These are phyloP conservation scores for Fusarium algeriense DNA, from an alignment of 2,329 filamentous ascomycete species.

Conservation along the genomic window DNA sequence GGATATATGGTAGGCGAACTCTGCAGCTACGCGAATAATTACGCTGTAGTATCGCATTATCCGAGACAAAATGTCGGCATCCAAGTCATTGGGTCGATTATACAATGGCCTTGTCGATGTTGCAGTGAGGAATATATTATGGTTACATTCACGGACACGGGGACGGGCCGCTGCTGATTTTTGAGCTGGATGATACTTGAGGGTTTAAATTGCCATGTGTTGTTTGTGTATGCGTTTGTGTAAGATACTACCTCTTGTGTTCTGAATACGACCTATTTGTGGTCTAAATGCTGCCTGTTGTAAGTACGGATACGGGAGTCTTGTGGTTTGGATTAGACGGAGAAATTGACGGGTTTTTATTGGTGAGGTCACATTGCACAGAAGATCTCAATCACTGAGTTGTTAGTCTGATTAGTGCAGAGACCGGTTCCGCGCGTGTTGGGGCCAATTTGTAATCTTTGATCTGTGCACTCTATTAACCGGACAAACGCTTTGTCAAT, in stretches of 20 bases:
- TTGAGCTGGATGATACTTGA: constrained; percentile 5
- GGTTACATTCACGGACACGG: constrained; percentile 18
- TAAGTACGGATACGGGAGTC: neutral
- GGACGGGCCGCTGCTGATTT: constrained; percentile 30
- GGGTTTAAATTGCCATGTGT: constrained; percentile 18
- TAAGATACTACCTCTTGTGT: neutral
- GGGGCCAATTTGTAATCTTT: constrained; percentile 1
- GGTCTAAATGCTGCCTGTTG: neutral
- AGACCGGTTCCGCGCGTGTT: constrained; percentile 1
- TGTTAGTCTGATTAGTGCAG: neutral
- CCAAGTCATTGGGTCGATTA: constrained; percentile 8
- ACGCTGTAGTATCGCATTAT: constrained; percentile 3
- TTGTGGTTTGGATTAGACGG: neutral
- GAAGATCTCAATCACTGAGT: constrained; percentile 30
- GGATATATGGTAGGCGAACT: neutral
- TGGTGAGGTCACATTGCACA: constrained; percentile 5
- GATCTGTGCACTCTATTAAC: neutral
- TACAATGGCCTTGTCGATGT: constrained; percentile 1
- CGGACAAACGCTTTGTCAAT: neutral
- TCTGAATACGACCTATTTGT: neutral
- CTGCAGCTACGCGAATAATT: neutral
- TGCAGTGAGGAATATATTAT: neutral
- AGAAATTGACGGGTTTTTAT: neutral
- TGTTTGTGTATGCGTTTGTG: constrained; percentile 5
- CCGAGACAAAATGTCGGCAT: constrained; percentile 8